phyloP scores from a whole-genome alignment of 441 rosid genomes.

The Aquilaria agallochum region DNA sequence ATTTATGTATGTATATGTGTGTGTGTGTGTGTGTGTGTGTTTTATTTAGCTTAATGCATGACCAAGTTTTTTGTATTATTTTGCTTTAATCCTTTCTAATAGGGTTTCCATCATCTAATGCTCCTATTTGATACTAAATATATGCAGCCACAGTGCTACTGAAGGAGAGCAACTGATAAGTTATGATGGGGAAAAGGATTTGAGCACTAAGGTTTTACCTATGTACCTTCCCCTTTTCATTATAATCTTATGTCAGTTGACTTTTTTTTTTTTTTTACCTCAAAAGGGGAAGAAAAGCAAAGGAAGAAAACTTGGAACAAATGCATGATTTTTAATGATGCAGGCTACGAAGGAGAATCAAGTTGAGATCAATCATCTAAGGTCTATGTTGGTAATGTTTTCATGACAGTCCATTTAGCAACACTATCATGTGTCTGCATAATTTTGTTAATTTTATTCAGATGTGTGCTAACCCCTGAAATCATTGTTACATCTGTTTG shows the following conservation, averaged over 20 bases:
- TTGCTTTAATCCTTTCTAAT: background rate
- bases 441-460: conserved; percentile 8
- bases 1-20: no score
- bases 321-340: conserved; percentile 23
- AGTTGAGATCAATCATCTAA: conserved; percentile 58
- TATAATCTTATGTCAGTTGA: conserved; percentile 9
- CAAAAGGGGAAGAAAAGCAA: no score
- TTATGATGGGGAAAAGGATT: conserved; percentile 29
- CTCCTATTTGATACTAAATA: conserved; percentile 1
- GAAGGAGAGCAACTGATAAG: conserved; percentile 22
- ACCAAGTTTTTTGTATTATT: background rate
- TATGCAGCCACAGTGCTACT: conserved; percentile 32
- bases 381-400: conserved; percentile 63
- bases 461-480: background rate
- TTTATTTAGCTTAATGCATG: no score
- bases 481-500: conserved; percentile 20
- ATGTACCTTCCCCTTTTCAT: background rate
- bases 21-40: no score
- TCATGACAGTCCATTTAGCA: conserved; percentile 4
- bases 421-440: conserved; percentile 8
- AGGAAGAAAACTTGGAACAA: conserved; percentile 6
- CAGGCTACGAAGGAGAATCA: conserved; percentile 48
- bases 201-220: conserved; percentile 49
- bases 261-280: conserved; percentile 2
- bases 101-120: background rate